phyloP scores from a whole-genome alignment of 2,329 filamentous ascomycete genomes.

The Colletotrichum brevisporum region DNA sequence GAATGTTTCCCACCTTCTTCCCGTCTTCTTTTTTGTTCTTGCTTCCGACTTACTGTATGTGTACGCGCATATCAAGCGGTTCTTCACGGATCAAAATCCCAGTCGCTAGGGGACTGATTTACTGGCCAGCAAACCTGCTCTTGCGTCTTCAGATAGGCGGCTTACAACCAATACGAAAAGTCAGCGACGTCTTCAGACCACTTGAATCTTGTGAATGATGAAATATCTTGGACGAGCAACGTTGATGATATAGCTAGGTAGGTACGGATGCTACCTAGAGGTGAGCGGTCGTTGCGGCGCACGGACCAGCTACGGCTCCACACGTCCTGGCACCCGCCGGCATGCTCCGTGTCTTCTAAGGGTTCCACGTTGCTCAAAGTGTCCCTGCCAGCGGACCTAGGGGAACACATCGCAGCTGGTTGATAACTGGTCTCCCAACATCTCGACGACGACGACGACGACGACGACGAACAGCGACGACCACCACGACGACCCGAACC shows the following conservation, averaged over 20 bases:
- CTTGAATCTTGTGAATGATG: too few relatives aligned
- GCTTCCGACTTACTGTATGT: background rate
- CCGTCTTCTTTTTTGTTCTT: background rate
- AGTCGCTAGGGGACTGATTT: background rate
- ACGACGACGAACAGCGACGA: too few relatives aligned
- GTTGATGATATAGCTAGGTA: background rate
- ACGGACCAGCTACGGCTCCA: conserved; percentile 16
- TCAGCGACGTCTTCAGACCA: too few relatives aligned
- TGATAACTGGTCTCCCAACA: background rate
- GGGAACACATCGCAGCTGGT: conserved; percentile 38
- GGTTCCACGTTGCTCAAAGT: conserved; percentile 67
- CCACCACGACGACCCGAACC: conserved; percentile 7
- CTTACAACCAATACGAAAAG: too few relatives aligned
- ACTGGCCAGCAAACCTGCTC: too few relatives aligned
- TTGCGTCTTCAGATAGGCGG: too few relatives aligned
- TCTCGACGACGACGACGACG: too few relatives aligned
- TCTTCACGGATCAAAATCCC: background rate
- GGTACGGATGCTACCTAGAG: too few relatives aligned
- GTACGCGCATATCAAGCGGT: background rate
- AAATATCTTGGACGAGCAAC: background rate
- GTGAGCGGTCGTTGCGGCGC: background rate
- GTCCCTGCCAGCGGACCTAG: conserved; percentile 47
- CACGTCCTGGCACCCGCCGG: conserved; percentile 23
- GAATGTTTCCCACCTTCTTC: background rate
- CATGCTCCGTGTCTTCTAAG: conserved; percentile 63